Conservation (phyloP, 2,329 filamentous ascomycete genomes). For the Bipolaris victoriae region DNA sequence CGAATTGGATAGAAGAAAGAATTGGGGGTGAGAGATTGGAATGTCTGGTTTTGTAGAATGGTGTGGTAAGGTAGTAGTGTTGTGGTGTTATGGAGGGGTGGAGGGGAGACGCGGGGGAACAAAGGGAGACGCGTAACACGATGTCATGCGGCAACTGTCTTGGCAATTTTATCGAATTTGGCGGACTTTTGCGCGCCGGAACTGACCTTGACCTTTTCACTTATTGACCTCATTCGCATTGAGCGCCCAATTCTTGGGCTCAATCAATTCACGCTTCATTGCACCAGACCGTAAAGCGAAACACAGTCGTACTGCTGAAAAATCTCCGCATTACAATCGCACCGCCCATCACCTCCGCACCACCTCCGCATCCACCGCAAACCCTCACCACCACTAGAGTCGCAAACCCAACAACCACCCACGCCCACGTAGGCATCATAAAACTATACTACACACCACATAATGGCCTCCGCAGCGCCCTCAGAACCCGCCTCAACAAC, state of each 20-base stretch:
- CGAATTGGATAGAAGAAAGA: no score
- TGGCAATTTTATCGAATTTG: constrained; percentile 22
- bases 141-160: constrained; percentile 18
- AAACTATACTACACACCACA: background rate
- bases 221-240: background rate
- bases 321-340: background rate
- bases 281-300: background rate
- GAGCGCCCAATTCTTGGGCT: background rate
- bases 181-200: background rate
- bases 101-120: constrained; percentile 1
- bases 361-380: constrained; percentile 22
- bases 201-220: background rate
- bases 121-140: background rate
- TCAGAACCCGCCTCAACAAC: background rate
- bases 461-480: constrained; percentile 9
- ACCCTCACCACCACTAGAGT: constrained; percentile 2
- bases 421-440: background rate
- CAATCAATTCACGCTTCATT: background rate
- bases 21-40: background rate
- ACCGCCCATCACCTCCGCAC: constrained; percentile 14
- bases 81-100: no score
- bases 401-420: background rate
- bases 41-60: no score
- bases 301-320: no score
- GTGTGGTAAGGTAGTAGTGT: no score